Conservation (phyloP, 768 basidiomycete genomes). For the Mycena capillaripes region DNA sequence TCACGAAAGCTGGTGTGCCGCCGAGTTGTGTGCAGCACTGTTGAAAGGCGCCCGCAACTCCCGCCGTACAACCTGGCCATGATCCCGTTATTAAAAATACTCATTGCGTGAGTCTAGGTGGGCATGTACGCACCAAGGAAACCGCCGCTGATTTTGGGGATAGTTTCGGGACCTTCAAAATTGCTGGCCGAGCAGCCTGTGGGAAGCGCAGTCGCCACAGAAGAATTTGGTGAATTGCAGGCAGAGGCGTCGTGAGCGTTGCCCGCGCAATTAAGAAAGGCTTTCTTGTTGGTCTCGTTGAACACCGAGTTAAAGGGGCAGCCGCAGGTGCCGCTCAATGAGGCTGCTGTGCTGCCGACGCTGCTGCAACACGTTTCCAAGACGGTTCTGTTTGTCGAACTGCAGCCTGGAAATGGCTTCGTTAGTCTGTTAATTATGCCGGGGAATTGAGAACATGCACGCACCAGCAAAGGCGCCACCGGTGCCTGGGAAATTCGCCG, state of each 20-base stretch:
- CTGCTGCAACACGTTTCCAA: conserved; percentile 16
- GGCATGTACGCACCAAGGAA: conserved; percentile 5
- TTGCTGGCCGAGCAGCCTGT: conserved; percentile 9
- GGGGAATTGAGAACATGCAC: background rate
- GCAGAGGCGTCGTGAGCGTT: background rate
- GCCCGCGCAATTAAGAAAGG: conserved; percentile 1
- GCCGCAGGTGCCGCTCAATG: conserved; percentile 9
- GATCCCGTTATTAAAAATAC: background rate
- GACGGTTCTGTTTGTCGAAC: conserved; percentile 4
- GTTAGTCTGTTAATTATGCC: background rate
- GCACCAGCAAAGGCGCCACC: conserved; percentile 3
- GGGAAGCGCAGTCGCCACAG: conserved; percentile 7
- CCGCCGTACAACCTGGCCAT: conserved; percentile 11
- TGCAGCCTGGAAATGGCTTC: conserved; percentile 12
- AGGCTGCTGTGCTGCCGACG: conserved; percentile 7
- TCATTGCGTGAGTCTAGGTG: conserved; percentile 1
- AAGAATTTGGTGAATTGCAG: conserved; percentile 9
- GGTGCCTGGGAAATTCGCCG: conserved; percentile 6
- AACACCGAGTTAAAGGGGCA: conserved; percentile 3
- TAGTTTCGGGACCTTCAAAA: conserved; percentile 8
- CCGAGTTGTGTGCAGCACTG: conserved; percentile 11
- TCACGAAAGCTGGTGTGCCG: conserved; percentile 10
- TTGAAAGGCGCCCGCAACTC: conserved; percentile 2
- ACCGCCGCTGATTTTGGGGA: conserved; percentile 4
- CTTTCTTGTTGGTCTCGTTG: background rate